Percentiles rank a stretch among this genome's conserved stretches.
Conservation (phyloP, 192 early-diverging fungal species). For the Mortierella alpina region DNA sequence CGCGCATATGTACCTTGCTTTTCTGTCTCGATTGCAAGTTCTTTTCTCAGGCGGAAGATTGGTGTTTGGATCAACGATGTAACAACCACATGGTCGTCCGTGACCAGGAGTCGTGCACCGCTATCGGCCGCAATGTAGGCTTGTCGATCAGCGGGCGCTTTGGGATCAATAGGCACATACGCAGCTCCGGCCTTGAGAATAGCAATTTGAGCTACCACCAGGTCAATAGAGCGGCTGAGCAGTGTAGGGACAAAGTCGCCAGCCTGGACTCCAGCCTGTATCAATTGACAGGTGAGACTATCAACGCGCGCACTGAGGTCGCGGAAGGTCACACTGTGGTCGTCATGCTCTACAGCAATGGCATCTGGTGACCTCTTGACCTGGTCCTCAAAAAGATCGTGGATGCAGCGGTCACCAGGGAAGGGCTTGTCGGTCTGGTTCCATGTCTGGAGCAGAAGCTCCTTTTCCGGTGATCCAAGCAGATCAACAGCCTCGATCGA, state of each 20-base stretch:
- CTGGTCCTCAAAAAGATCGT: conserved; percentile 14
- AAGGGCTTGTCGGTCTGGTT: background rate
- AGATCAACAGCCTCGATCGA: too few relatives aligned
- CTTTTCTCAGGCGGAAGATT: too few relatives aligned
- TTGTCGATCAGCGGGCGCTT: conserved; percentile 23
- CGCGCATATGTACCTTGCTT: too few relatives aligned
- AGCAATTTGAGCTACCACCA: conserved; percentile 27
- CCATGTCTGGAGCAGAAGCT: conserved; percentile 3
- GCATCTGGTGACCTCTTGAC: background rate
- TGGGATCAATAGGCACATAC: conserved; percentile 26
- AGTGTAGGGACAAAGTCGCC: background rate
- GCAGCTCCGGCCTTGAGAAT: conserved; percentile 48
- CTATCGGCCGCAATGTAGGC: background rate
- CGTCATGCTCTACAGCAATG: conserved; percentile 6
- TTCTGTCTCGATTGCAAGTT: too few relatives aligned
- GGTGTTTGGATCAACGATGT: too few relatives aligned
- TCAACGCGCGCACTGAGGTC: background rate
- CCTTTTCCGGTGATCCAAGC: background rate
- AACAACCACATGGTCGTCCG: too few relatives aligned
- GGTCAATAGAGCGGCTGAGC: background rate
- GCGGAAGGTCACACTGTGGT: background rate
- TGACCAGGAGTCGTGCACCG: too few relatives aligned
- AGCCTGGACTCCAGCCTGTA: background rate
- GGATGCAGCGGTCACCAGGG: background rate
- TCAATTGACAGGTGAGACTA: background rate